These are phyloP conservation scores for Agrocybe chaxingu DNA, from an alignment of 768 basidiomycete genomes.

Conservation along the genomic window DNA sequence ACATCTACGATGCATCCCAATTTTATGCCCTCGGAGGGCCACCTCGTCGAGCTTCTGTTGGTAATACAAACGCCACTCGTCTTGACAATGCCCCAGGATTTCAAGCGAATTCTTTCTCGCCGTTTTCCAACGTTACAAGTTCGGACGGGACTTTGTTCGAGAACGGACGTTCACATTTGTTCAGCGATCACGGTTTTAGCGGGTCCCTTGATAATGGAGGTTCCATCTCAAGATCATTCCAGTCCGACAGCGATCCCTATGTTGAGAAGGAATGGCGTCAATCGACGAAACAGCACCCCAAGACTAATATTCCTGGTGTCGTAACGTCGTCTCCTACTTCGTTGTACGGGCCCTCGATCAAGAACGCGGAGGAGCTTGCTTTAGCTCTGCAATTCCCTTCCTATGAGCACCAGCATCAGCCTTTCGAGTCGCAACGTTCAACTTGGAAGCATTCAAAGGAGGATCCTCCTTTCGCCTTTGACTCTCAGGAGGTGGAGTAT, in stretches of 20 bases:
- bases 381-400: slow-evolving; percentile 6
- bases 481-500: slow-evolving; percentile 2
- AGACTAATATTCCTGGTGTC: slow-evolving; percentile 9
- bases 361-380: slow-evolving; percentile 1
- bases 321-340: slow-evolving; percentile 14
- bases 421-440: slow-evolving; percentile 8
- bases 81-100: slow-evolving; percentile 3
- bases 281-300: slow-evolving; percentile 13
- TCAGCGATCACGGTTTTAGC: no score
- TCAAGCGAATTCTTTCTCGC: slow-evolving; percentile 3
- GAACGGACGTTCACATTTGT: no score
- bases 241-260: slow-evolving; percentile 48
- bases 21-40: background rate
- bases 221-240: slow-evolving; percentile 22
- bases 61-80: background rate
- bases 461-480: slow-evolving; percentile 4
- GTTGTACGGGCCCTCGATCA: slow-evolving; percentile 10
- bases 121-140: slow-evolving; percentile 11
- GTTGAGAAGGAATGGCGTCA: slow-evolving; percentile 51
- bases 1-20: background rate
- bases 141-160: no score
- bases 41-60: background rate
- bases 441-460: slow-evolving; percentile 6
- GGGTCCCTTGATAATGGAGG: slow-evolving; percentile 3
- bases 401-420: slow-evolving; percentile 7